Evolutionary conservation across 148 eudicot genomes (phyloP), one percentile per base, ranked within the genome.

Genomic region (Chenopodium quinoa): DNA sequence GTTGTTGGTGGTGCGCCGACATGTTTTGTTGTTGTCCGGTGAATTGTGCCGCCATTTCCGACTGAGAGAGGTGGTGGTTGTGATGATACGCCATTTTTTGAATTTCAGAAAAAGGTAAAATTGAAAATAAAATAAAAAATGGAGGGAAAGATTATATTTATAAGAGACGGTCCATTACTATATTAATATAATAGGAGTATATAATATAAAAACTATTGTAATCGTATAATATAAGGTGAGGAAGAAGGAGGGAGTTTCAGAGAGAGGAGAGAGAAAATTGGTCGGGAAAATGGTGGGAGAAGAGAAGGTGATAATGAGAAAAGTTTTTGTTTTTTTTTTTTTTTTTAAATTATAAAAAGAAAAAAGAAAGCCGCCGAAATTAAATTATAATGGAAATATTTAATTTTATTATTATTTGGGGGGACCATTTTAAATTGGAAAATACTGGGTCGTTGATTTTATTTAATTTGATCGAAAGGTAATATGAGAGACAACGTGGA

Each of bases 401-500:
- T 78, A 32, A 48, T n/a, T 44, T 40, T 67, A 48, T 71, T 50
- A 10, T 50, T 2, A 13, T 47, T 29, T 7, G 9, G 56, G 67
- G 83, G 86, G 88, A 84, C 80, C 86, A 71, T 62, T 7, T 44
- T 50, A 72, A 54, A 8, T 29, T 58, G 64, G 78, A 73, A 73
- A 34, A 81, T n/a, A 27, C 27, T 58, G 73, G 77, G 80, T 50
- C 88, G 88, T 86, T 86, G 80, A 86, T 86, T 37, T 40, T 66
- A 23, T 29, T 40, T 67, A 62, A 63, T 52, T 54, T 86, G 80
- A 83, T 86, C 88, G 54, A 69, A 86, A 48, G 88, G 88, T 78
- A 13, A 34, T 3, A 81, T 7, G 78, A 13, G 10, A 31, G 71
- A 83, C 82, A 83, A 86, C 88, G 88, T 86, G 88, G 86, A 83